Conservation (phyloP, 768 basidiomycete genomes). For the Psilocybe cyanescens region DNA sequence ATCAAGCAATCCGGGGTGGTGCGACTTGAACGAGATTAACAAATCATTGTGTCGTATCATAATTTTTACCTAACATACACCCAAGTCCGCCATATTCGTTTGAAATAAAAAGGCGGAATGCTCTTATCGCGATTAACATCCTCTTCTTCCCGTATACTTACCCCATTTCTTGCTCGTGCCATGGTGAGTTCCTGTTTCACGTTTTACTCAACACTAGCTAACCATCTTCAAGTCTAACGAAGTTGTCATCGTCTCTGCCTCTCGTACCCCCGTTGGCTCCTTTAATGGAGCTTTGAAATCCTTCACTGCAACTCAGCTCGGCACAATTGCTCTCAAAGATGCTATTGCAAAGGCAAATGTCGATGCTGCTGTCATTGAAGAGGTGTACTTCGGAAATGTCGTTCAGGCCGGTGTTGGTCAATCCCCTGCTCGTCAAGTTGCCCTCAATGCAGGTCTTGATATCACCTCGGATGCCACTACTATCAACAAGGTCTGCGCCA, state of each 20-base stretch:
- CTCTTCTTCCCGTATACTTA: conserved; percentile 38
- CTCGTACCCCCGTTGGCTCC: conserved; percentile 93
- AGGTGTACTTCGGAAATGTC: conserved; percentile 97
- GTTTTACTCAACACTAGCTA: neutral
- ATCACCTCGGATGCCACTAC: conserved; percentile 94
- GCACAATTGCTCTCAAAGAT: conserved; percentile 86
- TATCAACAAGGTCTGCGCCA: conserved; percentile 99
- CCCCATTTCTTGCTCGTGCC: conserved; percentile 45
- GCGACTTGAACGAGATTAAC: conserved; percentile 17
- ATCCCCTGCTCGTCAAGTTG: conserved; percentile 97
- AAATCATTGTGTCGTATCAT: conserved; percentile 44
- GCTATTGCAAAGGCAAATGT: conserved; percentile 83
- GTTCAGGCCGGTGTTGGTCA: conserved; percentile 98
- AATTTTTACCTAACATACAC: conserved; percentile 18
- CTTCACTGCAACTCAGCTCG: conserved; percentile 91
- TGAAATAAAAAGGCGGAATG: conserved; percentile 40
- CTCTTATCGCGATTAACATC: conserved; percentile 46
- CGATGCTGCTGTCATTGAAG: conserved; percentile 84
- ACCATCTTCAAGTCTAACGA: conserved; percentile 54
- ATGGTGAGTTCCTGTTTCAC: conserved; percentile 46
- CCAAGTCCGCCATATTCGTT: conserved; percentile 23
- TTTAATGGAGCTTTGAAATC: conserved; percentile 89
- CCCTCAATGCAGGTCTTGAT: conserved; percentile 85
- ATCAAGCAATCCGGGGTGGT: conserved; percentile 16
- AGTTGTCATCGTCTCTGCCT: conserved; percentile 93